A percentile compares a stretch with the other conserved stretches of the same genome.
These are phyloP conservation scores for Saccharomycopsis vini DNA, from an alignment of 805 yeast species.

Conservation along the genomic window DNA sequence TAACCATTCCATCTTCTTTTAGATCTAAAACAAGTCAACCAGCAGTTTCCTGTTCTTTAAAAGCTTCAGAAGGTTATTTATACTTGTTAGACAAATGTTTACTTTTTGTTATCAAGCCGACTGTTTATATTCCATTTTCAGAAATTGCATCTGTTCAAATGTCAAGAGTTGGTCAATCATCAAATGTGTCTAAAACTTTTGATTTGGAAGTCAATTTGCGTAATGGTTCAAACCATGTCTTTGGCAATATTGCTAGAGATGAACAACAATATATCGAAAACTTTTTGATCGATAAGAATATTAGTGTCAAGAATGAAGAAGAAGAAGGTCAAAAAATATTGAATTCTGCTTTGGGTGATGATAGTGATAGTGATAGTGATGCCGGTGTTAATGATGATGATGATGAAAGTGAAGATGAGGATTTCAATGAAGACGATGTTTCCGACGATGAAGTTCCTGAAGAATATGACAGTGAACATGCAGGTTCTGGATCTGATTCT, in stretches of 20 bases:
- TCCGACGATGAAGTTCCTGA: slow-evolving; percentile 19
- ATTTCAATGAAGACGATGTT: slow-evolving; percentile 42
- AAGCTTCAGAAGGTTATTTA: slow-evolving; percentile 90
- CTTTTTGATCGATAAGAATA: slow-evolving; percentile 67
- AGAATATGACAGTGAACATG: slow-evolving; percentile 17
- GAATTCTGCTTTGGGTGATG: slow-evolving; percentile 65
- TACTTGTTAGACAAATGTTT: slow-evolving; percentile 90
- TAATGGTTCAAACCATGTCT: slow-evolving; percentile 61
- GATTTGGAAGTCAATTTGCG: slow-evolving; percentile 75
- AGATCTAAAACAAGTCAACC: slow-evolving; percentile 69
- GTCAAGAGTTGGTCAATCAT: slow-evolving; percentile 80
- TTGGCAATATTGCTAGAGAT: slow-evolving; percentile 82
- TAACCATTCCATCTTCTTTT: slow-evolving; percentile 78
- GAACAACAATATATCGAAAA: slow-evolving; percentile 76
- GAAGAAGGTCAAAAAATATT: slow-evolving; percentile 77
- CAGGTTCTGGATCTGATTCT: slow-evolving; percentile 1
- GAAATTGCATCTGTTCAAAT: slow-evolving; percentile 72
- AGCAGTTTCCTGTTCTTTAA: slow-evolving; percentile 84
- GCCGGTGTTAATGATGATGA: slow-evolving; percentile 47
- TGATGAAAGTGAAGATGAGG: slow-evolving; percentile 77
- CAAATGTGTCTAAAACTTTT: slow-evolving; percentile 76
- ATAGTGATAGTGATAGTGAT: slow-evolving; percentile 39
- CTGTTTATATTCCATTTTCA: slow-evolving; percentile 78
- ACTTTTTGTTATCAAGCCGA: slow-evolving; percentile 87
- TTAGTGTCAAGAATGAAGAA: slow-evolving; percentile 81